A percentile compares a stretch with the other conserved stretches of the same genome.
These are phyloP conservation scores for Albifimbria verrucaria DNA, from an alignment of 2,329 filamentous ascomycete species.

Conservation along the genomic window DNA sequence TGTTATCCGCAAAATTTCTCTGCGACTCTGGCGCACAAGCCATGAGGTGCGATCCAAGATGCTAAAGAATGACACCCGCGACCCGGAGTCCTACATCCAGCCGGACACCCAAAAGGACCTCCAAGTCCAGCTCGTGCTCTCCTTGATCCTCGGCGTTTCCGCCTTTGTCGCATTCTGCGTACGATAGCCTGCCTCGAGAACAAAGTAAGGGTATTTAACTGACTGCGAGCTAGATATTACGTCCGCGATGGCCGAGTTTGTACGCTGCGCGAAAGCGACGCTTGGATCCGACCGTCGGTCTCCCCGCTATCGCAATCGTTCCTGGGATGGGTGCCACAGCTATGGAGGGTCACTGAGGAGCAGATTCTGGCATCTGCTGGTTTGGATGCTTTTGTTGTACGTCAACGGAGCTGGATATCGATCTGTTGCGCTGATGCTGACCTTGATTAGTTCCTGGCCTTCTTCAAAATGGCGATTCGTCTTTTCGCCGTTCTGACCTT, in stretches of 20 bases:
- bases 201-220: neutral
- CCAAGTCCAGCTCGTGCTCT: slow-evolving; percentile 68
- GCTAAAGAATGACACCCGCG: slow-evolving; percentile 6
- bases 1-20: no score
- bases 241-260: slow-evolving; percentile 86
- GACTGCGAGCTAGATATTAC: slow-evolving; percentile 58
- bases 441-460: slow-evolving; percentile 67
- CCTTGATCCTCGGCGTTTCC: slow-evolving; percentile 63
- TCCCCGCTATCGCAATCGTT: slow-evolving; percentile 81
- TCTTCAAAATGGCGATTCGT: slow-evolving; percentile 92
- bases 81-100: slow-evolving; percentile 15
- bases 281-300: slow-evolving; percentile 51
- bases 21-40: no score
- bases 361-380: slow-evolving; percentile 88
- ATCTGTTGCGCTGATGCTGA: slow-evolving; percentile 11
- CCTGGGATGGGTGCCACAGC: slow-evolving; percentile 87
- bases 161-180: slow-evolving; percentile 78
- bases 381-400: slow-evolving; percentile 87
- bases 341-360: slow-evolving; percentile 83
- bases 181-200: slow-evolving; percentile 25
- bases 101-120: slow-evolving; percentile 39
- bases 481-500: slow-evolving; percentile 77
- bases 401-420: slow-evolving; percentile 20
- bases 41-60: neutral
- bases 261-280: slow-evolving; percentile 87